Evolutionary conservation across 345 rosid species (phyloP), one percentile per base, ranked within the genome.

Genomic region (Passiflora organensis): DNA sequence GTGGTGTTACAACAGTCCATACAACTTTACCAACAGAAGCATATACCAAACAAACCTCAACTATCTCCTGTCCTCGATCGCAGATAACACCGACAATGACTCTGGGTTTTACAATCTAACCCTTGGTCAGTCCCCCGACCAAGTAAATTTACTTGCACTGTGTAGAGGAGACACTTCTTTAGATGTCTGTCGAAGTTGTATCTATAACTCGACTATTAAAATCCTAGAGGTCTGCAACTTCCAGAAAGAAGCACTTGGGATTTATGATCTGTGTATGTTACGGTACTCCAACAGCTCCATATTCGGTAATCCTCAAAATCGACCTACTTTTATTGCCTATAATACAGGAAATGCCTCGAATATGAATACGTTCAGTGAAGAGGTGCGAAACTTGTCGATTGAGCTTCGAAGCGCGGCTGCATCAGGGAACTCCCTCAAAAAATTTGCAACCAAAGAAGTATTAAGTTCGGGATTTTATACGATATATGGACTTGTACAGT

Each of bases 401-500:
- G 15, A 16, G 5, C 56, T 81, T 17, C 19, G 36, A 10, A 25
- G 0, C 0, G 22, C 5, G 5, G 68, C 79, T 32, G 45, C 70
- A 1, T 48, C 61, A 0, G 74, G 76, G 1, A 43, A 16, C 21
- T 70, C 70, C 17, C 60, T 63, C 1, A 70, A 32, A 15, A 78
- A 66, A 56, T 82, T 72, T 21, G 84, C 78, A 0, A 64, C 63
- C 0, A 43, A 23, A 47, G 57, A 60, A 14, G 61, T 18, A 4
- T 19, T 61, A 16, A 28, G 5, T 2, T 56, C 62, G 23, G 64
- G 20, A 44, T 67, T 51, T 13, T 52, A 62, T 32, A 51, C 32
- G 0, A 37, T 85, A 14, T 85, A 67, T 61, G 51, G 55, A 13
- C 80, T 85, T 0, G 73, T 39, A 0, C 80, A 85, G 75, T 85